These are phyloP conservation scores for Amphibolis antarctica DNA, from an alignment of 106 monocot species.

Conservation along the genomic window DNA sequence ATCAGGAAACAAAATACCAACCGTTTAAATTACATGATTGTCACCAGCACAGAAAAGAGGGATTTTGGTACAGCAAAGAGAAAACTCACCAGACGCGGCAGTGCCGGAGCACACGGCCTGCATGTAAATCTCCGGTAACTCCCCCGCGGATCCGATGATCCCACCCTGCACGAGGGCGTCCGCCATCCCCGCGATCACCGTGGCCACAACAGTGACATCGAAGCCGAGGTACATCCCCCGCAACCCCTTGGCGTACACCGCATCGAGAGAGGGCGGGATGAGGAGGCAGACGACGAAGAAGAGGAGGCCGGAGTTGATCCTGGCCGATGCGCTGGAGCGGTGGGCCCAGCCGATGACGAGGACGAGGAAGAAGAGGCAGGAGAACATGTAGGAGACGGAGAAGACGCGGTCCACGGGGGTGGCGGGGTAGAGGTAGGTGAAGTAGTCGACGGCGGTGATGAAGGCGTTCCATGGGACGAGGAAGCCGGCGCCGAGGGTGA, in stretches of 20 bases:
- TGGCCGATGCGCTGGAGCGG: conserved; percentile 25
- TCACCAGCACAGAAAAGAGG: neutral
- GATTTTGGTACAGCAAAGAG: neutral
- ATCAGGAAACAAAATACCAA: too few species aligned
- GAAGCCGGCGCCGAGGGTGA: conserved; percentile 72
- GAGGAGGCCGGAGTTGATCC: conserved; percentile 70
- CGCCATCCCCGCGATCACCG: conserved; percentile 40
- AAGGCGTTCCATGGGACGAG: conserved; percentile 96
- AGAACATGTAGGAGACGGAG: conserved; percentile 71
- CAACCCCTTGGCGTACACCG: conserved; percentile 34
- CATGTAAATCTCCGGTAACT: conserved; percentile 79
- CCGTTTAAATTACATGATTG: too few species aligned
- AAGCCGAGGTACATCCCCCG: conserved; percentile 39
- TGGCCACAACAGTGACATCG: conserved; percentile 49
- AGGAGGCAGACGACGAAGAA: conserved; percentile 49
- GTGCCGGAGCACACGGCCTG: conserved; percentile 78
- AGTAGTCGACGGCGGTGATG: conserved; percentile 96
- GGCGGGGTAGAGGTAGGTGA: conserved; percentile 78
- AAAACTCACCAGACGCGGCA: conserved; percentile 60
- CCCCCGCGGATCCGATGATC: conserved; percentile 67
- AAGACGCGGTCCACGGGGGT: conserved; percentile 75
- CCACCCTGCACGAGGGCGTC: conserved; percentile 74
- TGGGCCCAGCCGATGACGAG: conserved; percentile 49
- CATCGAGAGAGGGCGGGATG: conserved; percentile 53
- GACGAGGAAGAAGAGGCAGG: conserved; percentile 50